Conservation (phyloP, 2,329 filamentous ascomycete genomes). For the Cephalotrichum gorgonifer region DNA sequence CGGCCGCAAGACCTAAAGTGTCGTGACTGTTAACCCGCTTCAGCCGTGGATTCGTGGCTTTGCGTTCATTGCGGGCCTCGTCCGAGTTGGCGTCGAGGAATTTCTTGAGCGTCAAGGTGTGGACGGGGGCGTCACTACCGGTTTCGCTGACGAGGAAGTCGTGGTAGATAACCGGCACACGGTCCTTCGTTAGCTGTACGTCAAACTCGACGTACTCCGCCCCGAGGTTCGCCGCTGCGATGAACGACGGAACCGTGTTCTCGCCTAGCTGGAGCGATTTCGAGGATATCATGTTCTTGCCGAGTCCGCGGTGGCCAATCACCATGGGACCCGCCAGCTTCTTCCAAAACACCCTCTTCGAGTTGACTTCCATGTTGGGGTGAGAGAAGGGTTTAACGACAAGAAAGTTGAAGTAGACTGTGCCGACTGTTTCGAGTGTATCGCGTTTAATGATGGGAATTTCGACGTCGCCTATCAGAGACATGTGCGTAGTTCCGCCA, state of each 20-base stretch:
- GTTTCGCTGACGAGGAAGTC: conserved; percentile 98
- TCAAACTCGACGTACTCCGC: conserved; percentile 70
- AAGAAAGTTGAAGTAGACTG: conserved; percentile 93
- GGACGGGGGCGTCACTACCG: conserved; percentile 91
- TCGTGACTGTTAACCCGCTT: conserved; percentile 26
- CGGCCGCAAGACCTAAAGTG: conserved; percentile 26
- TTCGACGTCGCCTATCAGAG: conserved; percentile 81
- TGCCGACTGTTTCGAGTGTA: conserved; percentile 75
- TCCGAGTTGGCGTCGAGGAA: conserved; percentile 77
- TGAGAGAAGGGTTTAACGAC: conserved; percentile 92
- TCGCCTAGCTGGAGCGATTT: conserved; percentile 89
- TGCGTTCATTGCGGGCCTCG: conserved; percentile 10
- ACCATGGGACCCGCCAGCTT: conserved; percentile 82
- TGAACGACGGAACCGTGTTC: conserved; percentile 93
- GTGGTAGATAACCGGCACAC: conserved; percentile 96
- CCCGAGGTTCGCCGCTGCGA: conserved; percentile 87
- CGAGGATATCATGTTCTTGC: conserved; percentile 78
- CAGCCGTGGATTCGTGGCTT: conserved; percentile 7
- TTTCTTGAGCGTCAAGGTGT: conserved; percentile 89
- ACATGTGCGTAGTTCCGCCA: conserved; percentile 80
- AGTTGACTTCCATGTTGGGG: conserved; percentile 85
- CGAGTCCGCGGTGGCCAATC: conserved; percentile 62
- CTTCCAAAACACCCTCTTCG: conserved; percentile 93
- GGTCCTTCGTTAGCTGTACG: conserved; percentile 96
- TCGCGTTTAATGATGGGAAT: conserved; percentile 81